phyloP scores from a whole-genome alignment of 2,329 filamentous ascomycete genomes.

The Eutypella sp. region DNA sequence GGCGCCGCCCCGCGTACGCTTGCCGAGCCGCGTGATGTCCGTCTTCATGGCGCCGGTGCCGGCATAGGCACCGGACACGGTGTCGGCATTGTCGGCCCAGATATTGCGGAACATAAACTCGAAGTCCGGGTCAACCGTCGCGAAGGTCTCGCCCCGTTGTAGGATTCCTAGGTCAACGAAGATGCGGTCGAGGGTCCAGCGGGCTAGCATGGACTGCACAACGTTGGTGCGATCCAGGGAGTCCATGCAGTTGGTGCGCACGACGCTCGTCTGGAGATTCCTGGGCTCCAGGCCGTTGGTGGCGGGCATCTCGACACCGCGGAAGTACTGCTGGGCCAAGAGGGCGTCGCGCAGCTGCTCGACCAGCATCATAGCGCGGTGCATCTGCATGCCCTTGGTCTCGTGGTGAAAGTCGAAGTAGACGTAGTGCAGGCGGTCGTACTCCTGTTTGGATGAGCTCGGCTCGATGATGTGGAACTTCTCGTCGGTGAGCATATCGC shows the following conservation, averaged over 20 bases:
- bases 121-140: constrained; percentile 71
- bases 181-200: constrained; percentile 83
- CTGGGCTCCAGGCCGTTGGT: constrained; percentile 74
- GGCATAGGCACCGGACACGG: constrained; percentile 87
- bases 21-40: constrained; percentile 91
- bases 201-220: constrained; percentile 93
- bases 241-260: constrained; percentile 99
- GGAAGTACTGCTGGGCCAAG: constrained; percentile 82
- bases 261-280: constrained; percentile 78
- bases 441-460: constrained; percentile 50
- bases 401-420: constrained; percentile 99
- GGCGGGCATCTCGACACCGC: constrained; percentile 79
- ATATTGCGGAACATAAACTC: constrained; percentile 92
- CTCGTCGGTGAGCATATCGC: constrained; percentile 64
- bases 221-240: constrained; percentile 97
- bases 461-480: constrained; percentile 76
- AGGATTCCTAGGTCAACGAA: constrained; percentile 80
- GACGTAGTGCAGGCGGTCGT: constrained; percentile 86
- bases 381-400: constrained; percentile 91
- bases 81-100: constrained; percentile 97
- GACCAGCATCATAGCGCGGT: constrained; percentile 81
- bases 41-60: constrained; percentile 97
- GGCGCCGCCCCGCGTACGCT: constrained; percentile 78
- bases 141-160: constrained; percentile 68
- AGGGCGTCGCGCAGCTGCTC: constrained; percentile 76